Base-by-base conservation (phyloP, 768 basidiomycete species). In the Kwoniella sp. region DNA sequence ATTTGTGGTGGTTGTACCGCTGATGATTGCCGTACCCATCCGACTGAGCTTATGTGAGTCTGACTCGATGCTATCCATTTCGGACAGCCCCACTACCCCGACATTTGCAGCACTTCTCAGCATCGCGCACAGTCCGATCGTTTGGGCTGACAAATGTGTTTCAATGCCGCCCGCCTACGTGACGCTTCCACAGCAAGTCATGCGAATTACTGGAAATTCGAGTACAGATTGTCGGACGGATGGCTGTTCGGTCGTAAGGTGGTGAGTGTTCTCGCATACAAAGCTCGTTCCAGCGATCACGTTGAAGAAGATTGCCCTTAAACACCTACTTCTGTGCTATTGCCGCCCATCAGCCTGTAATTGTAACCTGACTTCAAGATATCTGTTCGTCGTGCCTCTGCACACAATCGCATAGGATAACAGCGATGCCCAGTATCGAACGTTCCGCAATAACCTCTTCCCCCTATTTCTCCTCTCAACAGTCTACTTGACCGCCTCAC, bases 341-440 rank as follows among this genome's bases (percentile, higher is more conserved):
- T n/a, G n/a, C n/a, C n/a, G n/a, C n/a, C n/a, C n/a, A n/a, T n/a
- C n/a, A n/a, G n/a, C n/a, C n/a, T n/a, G n/a, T n/a, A n/a, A n/a
- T n/a, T n/a, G n/a, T n/a, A n/a, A n/a, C n/a, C n/a, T 37, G 34
- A 37, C 34, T 37, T 37, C 34, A 37, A n/a, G n/a, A n/a, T n/a
- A n/a, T n/a, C n/a, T n/a, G 13, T 13, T 66, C 51, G 53, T 20
- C 2, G 25, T 38, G 11, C 47, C 15, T 22, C 17, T 23, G 29
- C 7, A 23, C 17, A 25, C 0, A 15, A 1, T 25, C 0, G 2
- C 25, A 11, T 70, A 97, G 95, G 96, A 99, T 80, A 91, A 89
- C 75, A 92, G 91, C 68, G 96, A 98, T 74, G 82, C 85, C 0
- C 96, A 98, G 82, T 97, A 93, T 77, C 89, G 89, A 26, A 85